phyloP scores from a whole-genome alignment of 441 rosid genomes.

The Adansonia grandidieri region DNA sequence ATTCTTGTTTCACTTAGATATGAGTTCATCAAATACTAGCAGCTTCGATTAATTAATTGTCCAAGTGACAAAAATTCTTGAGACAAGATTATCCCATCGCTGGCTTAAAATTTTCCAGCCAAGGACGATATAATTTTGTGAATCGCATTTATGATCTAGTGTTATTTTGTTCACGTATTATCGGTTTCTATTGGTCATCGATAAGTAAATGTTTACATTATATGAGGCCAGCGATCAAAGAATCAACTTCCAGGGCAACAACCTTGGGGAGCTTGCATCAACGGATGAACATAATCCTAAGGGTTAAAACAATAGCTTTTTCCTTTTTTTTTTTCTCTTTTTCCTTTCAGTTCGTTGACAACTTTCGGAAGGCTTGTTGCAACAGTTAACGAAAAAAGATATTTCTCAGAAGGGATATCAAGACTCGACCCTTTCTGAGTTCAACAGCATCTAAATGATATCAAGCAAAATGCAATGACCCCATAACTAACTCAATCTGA shows the following conservation, averaged over 20 bases:
- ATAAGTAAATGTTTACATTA: not conserved
- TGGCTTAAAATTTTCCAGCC: not conserved
- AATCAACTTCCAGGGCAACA: not conserved
- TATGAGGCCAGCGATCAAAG: not conserved
- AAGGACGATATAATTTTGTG: not conserved
- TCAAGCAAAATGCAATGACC: not conserved
- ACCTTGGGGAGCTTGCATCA: not conserved
- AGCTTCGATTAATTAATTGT: not conserved
- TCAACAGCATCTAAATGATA: not conserved
- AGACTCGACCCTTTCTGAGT: not conserved
- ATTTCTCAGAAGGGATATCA: not conserved
- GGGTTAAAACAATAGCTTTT: not conserved
- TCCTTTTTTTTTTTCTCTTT: not conserved
- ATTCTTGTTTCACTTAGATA: not conserved
- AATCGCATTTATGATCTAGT: not conserved
- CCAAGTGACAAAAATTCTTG: not conserved
- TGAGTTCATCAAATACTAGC: not conserved
- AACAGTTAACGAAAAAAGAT: not conserved
- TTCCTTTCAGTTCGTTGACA: not conserved
- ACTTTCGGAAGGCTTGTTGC: not conserved
- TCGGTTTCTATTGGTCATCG: not conserved
- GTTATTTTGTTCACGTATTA: too few species aligned
- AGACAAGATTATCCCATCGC: not conserved
- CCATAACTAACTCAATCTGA: not conserved
- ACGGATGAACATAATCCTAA: not conserved